A percentile compares a stretch with the other conserved stretches of the same genome.
phyloP scores from a whole-genome alignment of 805 yeast species.

The Soucietia sequanensis region DNA sequence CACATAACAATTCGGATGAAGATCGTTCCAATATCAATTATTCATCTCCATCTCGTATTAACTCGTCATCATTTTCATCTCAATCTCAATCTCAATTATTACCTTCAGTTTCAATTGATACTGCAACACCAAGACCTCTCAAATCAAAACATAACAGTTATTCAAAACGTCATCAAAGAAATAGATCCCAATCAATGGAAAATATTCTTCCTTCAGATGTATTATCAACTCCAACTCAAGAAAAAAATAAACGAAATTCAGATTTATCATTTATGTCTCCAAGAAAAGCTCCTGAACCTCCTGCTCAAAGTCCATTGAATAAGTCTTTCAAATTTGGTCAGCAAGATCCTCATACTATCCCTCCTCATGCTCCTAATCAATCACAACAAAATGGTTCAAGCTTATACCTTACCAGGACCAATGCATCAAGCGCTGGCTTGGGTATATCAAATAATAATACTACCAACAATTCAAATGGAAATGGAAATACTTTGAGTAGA shows the following conservation, averaged over 20 bases:
- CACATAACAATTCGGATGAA: conserved; percentile 18
- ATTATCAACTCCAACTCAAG: conserved; percentile 4
- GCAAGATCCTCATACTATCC: conserved; percentile 1
- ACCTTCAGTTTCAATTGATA: conserved; percentile 39
- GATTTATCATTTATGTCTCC: conserved; percentile 53
- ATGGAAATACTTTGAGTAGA: conserved; percentile 26
- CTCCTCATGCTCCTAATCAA: not conserved
- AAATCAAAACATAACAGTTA: conserved; percentile 9
- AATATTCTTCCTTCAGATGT: conserved; percentile 21
- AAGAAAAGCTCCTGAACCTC: conserved; percentile 74
- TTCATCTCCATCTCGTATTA: no score
- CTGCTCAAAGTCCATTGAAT: conserved; percentile 37
- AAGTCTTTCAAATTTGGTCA: conserved; percentile 33
- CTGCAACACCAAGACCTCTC: conserved; percentile 2
- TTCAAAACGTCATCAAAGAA: conserved; percentile 38
- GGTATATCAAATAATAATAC: conserved; percentile 14
- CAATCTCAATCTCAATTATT: conserved; percentile 25
- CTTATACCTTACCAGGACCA: conserved; percentile 21
- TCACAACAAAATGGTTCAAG: not conserved
- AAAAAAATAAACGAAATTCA: conserved; percentile 11
- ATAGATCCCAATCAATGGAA: conserved; percentile 52
- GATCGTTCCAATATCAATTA: conserved; percentile 4
- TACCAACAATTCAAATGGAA: not conserved
- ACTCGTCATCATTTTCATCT: not conserved
- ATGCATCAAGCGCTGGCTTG: conserved; percentile 19